phyloP scores from a whole-genome alignment of 2,329 filamentous ascomycete species.

The Colletotrichum musae region DNA sequence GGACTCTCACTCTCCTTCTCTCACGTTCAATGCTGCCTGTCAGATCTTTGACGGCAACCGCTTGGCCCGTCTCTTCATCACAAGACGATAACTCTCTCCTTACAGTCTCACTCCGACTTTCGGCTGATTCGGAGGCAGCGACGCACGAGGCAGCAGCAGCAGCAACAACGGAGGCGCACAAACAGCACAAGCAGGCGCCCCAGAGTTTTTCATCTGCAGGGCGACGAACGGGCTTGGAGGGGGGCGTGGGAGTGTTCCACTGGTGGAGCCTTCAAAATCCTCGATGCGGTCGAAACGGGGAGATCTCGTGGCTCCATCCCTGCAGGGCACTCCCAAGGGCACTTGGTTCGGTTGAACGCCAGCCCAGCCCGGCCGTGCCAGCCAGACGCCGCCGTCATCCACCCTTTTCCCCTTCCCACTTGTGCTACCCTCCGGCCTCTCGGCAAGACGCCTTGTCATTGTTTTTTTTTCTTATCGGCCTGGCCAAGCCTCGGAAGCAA shows the following conservation, averaged over 20 bases:
- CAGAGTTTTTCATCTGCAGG: constrained; percentile 36
- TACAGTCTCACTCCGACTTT: not conserved
- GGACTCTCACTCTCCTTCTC: constrained; percentile 9
- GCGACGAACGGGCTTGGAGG: constrained; percentile 30
- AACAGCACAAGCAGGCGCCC: constrained; percentile 31
- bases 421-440: constrained; percentile 30
- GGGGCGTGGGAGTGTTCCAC: constrained; percentile 40
- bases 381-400: constrained; percentile 31
- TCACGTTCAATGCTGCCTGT: constrained; percentile 6
- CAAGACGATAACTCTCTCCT: not conserved
- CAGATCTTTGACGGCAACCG: not conserved
- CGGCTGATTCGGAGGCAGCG: constrained; percentile 11
- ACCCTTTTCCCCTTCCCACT: constrained; percentile 29
- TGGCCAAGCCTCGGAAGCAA: not conserved
- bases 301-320: constrained; percentile 44
- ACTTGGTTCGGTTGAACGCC: constrained; percentile 41
- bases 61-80: not conserved
- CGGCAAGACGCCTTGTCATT: constrained; percentile 30
- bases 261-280: constrained; percentile 35
- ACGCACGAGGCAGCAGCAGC: constrained; percentile 26
- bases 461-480: constrained; percentile 2
- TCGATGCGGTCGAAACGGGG: constrained; percentile 43
- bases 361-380: constrained; percentile 35
- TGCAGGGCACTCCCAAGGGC: constrained; percentile 41
- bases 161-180: constrained; percentile 20